Evolutionary conservation across 371 early-diverging fungal species (phyloP), one percentile per base, ranked within the genome.

Genomic region (Dentiscutata heterogama): DNA sequence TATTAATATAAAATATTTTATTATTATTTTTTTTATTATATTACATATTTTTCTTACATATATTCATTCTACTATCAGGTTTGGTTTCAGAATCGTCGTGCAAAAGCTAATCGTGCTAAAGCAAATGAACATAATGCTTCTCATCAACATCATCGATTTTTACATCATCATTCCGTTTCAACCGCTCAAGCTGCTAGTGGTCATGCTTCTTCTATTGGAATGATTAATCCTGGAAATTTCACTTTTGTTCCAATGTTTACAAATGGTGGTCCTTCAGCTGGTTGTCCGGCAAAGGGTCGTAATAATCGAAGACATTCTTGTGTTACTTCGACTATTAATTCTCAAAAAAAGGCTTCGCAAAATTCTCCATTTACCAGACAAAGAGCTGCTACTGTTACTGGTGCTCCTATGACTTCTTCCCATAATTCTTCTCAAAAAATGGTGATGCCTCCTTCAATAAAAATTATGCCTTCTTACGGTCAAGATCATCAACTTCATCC

Each of bases 81-180:
- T 78, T 98, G 99, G 99, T 98, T 98, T 89, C 99, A 98, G 86
- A 98, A 98, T 88, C 93, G 96, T 78, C 91, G 98, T 64, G 97
- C 97, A 50, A 97, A 97, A 86, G 91, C 91, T 75, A 92, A 90
- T 84, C 88, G 93, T 67, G 86, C 85, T 81, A 88, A 86, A 77
- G 86, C 86, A 78, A 86, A 87, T 31, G 87, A 86, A 46, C 86
- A 86, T 80, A 84, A 85, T 13, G 84, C 85, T 6, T 83, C 85
- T 25, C 84, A 84, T 20, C 87, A 85, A 39, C 88, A 87, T 70
- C 87, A 87, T 65, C 84, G 78, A 64, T 82, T 84, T 25, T 84
- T 86, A 71, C 82, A 82, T 25, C 87, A 86, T 53, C 86, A 84
- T 58, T 61, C 70, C 27, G 68, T 81, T 2, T 29, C 67, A 6